Conservation (phyloP, 306 rosid genomes). For the Lupinus albus region DNA sequence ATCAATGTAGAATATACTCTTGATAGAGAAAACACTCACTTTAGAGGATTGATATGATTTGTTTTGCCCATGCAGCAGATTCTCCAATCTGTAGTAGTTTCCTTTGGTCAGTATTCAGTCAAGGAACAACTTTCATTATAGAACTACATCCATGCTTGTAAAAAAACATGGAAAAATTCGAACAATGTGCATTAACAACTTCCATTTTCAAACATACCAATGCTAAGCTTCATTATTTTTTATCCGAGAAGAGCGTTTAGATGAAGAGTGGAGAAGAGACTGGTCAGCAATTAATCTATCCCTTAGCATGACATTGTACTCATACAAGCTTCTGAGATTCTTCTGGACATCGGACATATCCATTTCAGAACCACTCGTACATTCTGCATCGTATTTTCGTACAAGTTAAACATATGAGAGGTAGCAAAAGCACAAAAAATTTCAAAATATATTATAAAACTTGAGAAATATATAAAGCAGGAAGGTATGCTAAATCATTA, state of each 20-base stretch:
- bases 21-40: neutral
- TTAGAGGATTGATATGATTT: neutral
- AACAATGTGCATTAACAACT: constrained; percentile 9
- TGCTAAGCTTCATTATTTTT: constrained; percentile 34
- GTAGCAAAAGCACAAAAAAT: constrained; percentile 34
- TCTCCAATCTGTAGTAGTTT: constrained; percentile 7
- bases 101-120: too few relatives aligned
- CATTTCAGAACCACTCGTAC: constrained; percentile 62
- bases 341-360: constrained; percentile 68
- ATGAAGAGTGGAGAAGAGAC: constrained; percentile 56
- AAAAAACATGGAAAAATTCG: constrained; percentile 35
- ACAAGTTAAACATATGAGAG: constrained; percentile 25
- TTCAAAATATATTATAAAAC: neutral
- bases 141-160: constrained; percentile 29
- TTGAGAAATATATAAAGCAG: constrained; percentile 4
- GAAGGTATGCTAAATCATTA: neutral
- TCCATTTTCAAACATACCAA: neutral
- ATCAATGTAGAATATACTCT: neutral
- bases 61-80: constrained; percentile 32
- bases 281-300: constrained; percentile 69
- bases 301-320: constrained; percentile 79
- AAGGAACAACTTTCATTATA: neutral
- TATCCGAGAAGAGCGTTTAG: constrained; percentile 47
- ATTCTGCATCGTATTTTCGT: constrained; percentile 54
- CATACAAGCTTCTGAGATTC: constrained; percentile 71